phyloP scores from a whole-genome alignment of 192 early-diverging fungal genomes.

The Diversispora epigaea region DNA sequence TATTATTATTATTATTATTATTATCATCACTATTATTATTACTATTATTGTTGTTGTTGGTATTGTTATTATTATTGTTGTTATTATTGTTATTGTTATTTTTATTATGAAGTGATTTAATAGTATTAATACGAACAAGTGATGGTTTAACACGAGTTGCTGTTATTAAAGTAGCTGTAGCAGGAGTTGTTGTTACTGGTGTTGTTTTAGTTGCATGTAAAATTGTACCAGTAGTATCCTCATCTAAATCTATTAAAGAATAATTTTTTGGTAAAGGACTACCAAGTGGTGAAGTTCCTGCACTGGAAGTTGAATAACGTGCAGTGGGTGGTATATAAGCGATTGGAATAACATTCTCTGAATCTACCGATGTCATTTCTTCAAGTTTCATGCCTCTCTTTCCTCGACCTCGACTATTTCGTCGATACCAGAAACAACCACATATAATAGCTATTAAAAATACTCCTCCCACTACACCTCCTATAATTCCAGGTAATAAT shows the following conservation, averaged over 20 bases:
- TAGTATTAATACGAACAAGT: slow-evolving; percentile 22
- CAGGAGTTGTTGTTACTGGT: slow-evolving; percentile 14
- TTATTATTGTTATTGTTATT: neutral
- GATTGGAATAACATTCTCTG: slow-evolving; percentile 30
- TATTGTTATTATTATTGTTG: too few species aligned
- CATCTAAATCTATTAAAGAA: neutral
- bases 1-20: too few species aligned
- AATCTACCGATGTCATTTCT: neutral
- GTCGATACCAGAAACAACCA: neutral
- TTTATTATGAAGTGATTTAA: slow-evolving; percentile 5
- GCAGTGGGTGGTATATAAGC: slow-evolving; percentile 26
- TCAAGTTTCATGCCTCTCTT: neutral
- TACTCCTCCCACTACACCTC: slow-evolving; percentile 8
- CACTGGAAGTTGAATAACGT: neutral
- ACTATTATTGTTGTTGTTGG: too few species aligned
- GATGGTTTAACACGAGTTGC: slow-evolving; percentile 28
- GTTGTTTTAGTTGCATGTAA: slow-evolving; percentile 11
- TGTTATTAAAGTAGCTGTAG: slow-evolving; percentile 23
- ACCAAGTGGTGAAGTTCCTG: slow-evolving; percentile 23
- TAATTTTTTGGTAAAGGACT: slow-evolving; percentile 24
- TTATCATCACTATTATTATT: too few species aligned
- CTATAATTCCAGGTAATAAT: slow-evolving; percentile 22
- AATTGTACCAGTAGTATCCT: slow-evolving; percentile 7
- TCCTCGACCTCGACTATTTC: neutral
- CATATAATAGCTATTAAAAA: neutral